phyloP scores from a whole-genome alignment of 495 filamentous ascomycete genomes.

The Parachaetomium inaequale region DNA sequence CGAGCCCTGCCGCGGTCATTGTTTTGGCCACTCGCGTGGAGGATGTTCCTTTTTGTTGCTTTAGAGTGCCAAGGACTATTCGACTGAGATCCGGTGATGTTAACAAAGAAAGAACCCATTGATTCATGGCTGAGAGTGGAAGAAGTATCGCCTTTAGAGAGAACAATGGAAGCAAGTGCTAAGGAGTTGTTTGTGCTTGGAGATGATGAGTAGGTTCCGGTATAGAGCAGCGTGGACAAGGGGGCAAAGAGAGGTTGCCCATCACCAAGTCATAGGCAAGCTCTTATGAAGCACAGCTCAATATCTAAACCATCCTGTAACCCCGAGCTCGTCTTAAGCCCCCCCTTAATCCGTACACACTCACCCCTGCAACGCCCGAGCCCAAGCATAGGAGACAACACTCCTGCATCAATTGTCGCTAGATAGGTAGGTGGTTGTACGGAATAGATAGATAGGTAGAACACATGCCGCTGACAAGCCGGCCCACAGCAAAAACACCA shows the following conservation, averaged over 20 bases:
- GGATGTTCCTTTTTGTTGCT: neutral
- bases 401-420: neutral
- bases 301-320: too few relatives aligned
- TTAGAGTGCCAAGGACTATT: neutral
- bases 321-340: too few relatives aligned
- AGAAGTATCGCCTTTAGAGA: too few relatives aligned
- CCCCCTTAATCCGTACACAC: too few relatives aligned
- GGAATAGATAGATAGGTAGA: conserved; percentile 9
- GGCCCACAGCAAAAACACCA: neutral
- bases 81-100: neutral
- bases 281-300: too few relatives aligned
- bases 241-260: too few relatives aligned
- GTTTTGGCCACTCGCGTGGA: neutral
- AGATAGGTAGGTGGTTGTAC: conserved; percentile 3
- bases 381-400: neutral
- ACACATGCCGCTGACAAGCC: neutral
- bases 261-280: too few relatives aligned
- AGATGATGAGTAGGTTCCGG: too few relatives aligned
- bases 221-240: too few relatives aligned
- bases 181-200: too few relatives aligned
- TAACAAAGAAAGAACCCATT: neutral
- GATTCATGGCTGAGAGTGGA: too few relatives aligned
- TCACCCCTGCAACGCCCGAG: neutral
- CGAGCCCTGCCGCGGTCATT: conserved; percentile 49
- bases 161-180: neutral